phyloP scores from a whole-genome alignment of 2,329 filamentous ascomycete genomes.

The Akanthomyces uredinophilus region DNA sequence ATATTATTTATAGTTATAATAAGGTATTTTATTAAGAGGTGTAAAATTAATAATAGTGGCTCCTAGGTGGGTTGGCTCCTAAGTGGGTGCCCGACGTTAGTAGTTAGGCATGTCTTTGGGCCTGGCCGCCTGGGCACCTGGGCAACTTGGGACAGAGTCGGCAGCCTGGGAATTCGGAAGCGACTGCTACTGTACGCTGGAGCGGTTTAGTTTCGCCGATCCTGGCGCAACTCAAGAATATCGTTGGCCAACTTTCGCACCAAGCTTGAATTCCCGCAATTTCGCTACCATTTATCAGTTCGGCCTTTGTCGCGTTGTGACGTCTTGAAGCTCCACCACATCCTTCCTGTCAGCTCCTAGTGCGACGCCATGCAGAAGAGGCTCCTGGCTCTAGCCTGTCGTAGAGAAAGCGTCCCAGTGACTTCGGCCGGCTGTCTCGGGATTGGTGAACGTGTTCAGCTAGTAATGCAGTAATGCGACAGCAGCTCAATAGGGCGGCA shows the following conservation, averaged over 20 bases:
- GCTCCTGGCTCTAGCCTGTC: not conserved
- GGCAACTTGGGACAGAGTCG: no score
- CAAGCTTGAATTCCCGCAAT: not conserved
- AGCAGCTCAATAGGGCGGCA: not conserved
- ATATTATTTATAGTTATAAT: no score
- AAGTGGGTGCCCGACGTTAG: no score
- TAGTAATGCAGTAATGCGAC: not conserved
- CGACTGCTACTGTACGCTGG: not conserved
- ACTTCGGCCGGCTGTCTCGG: not conserved
- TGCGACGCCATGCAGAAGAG: not conserved
- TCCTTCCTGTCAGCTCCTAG: conserved; percentile 3
- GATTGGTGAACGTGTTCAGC: not conserved
- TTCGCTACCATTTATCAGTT: not conserved
- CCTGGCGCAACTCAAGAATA: not conserved
- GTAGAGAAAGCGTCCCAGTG: not conserved
- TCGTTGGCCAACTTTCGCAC: not conserved
- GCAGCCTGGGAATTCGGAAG: not conserved
- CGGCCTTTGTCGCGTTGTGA: not conserved
- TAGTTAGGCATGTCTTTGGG: no score
- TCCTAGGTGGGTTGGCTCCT: no score
- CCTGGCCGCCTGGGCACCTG: no score
- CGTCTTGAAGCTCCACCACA: not conserved
- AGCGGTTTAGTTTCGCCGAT: not conserved
- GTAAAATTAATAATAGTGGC: no score
- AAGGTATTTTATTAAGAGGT: no score